A percentile compares a stretch with the other conserved stretches of the same genome.
These are phyloP conservation scores for Marchantia polymorpha DNA, from an alignment of 225 moss, liverwort and hornwort species.

Conservation along the genomic window DNA sequence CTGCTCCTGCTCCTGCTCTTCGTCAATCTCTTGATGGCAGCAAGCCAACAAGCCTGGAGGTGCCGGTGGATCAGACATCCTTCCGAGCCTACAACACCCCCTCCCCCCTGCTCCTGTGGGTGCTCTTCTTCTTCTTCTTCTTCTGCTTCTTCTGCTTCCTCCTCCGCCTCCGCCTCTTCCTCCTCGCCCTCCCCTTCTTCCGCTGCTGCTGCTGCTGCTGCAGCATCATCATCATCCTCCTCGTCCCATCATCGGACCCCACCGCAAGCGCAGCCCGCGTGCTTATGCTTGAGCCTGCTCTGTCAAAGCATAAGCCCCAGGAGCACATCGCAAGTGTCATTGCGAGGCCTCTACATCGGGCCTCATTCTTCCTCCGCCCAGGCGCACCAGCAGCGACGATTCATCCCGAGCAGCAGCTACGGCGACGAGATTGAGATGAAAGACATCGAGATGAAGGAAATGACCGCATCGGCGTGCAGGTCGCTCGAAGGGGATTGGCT, in stretches of 20 bases:
- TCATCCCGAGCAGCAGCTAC: neutral
- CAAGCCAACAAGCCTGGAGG: conserved; percentile 17
- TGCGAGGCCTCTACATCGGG: neutral
- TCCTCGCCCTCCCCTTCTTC: neutral
- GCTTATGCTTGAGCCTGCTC: conserved; percentile 9
- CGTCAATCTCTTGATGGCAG: conserved; percentile 16
- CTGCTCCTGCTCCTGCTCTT: neutral
- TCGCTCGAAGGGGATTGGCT: conserved; percentile 17
- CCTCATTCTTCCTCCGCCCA: neutral
- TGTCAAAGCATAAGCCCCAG: conserved; percentile 8
- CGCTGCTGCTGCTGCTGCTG: neutral
- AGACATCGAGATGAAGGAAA: conserved; percentile 17
- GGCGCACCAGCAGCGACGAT: neutral
- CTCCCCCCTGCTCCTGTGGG: conserved; percentile 5
- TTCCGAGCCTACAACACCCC: neutral
- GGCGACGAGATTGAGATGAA: neutral
- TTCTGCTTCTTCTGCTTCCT: neutral
- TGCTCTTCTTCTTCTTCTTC: neutral
- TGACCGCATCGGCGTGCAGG: neutral
- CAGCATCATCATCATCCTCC: neutral
- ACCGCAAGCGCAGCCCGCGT: neutral
- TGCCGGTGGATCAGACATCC: conserved; percentile 16
- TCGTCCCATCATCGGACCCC: neutral
- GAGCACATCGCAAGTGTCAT: neutral
- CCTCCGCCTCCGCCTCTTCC: neutral